A percentile compares a stretch with the other conserved stretches of the same genome.
Conservation (phyloP, 108 stramenopile species). For the Conticribra weissflogii region DNA sequence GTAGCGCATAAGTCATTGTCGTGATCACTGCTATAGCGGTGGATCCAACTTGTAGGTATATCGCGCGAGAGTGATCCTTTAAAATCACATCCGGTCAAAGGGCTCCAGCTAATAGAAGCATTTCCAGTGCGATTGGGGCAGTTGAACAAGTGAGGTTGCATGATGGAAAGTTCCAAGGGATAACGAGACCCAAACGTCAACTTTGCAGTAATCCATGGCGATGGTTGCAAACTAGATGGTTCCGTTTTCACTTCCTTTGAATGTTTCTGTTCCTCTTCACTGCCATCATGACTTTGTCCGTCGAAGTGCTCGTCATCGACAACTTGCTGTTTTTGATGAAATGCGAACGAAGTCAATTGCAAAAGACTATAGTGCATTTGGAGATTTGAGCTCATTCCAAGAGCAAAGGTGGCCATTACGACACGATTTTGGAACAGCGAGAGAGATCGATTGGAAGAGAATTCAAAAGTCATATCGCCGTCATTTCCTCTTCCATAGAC, state of each 20-base stretch:
- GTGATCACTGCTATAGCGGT: neutral
- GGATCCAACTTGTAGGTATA: slow-evolving; percentile 10
- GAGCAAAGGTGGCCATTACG: slow-evolving; percentile 31
- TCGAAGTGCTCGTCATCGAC: slow-evolving; percentile 5
- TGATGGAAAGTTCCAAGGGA: slow-evolving; percentile 23
- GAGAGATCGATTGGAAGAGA: slow-evolving; percentile 22
- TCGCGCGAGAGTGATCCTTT: slow-evolving; percentile 31
- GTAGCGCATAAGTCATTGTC: slow-evolving; percentile 4
- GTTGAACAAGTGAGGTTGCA: slow-evolving; percentile 32
- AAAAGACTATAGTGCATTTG: slow-evolving; percentile 28
- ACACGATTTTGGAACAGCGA: slow-evolving; percentile 15
- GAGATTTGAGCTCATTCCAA: slow-evolving; percentile 24
- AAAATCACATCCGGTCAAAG: slow-evolving; percentile 10
- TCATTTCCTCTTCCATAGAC: slow-evolving; percentile 7
- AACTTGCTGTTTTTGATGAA: neutral
- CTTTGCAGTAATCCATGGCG: slow-evolving; percentile 28
- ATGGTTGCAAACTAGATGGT: neutral
- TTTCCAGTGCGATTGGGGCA: slow-evolving; percentile 23
- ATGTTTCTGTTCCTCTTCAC: neutral
- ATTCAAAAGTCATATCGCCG: slow-evolving; percentile 24
- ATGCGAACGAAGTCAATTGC: slow-evolving; percentile 24
- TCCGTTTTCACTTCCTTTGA: neutral
- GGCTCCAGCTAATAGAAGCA: slow-evolving; percentile 29
- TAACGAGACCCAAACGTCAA: slow-evolving; percentile 28
- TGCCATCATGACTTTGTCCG: neutral